These are phyloP conservation scores for Annulohypoxylon truncatum DNA, from an alignment of 2,329 filamentous ascomycete species.

Conservation along the genomic window DNA sequence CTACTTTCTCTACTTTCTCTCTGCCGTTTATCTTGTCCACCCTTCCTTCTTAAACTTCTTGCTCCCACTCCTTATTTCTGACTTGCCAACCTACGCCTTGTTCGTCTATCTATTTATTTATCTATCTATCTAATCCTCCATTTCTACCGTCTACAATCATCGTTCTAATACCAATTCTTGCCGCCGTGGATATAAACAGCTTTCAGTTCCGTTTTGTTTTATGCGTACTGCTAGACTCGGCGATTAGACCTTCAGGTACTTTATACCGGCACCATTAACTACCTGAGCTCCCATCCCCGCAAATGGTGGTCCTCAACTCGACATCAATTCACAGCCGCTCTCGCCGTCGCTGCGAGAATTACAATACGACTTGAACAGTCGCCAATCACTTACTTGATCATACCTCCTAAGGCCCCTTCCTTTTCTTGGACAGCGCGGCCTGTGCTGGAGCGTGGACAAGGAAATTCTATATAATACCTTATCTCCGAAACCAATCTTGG, in stretches of 20 bases:
- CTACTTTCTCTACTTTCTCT: background rate
- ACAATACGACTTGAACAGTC: conserved; percentile 27
- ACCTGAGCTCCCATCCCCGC: conserved; percentile 22
- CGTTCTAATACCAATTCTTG: conserved; percentile 9
- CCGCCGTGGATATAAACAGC: conserved; percentile 17
- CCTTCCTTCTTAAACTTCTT: conserved; percentile 3
- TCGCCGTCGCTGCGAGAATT: conserved; percentile 25
- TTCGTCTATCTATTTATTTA: background rate
- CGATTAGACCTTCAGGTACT: conserved; percentile 16
- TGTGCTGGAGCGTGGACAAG: conserved; percentile 22
- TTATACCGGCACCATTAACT: conserved; percentile 5
- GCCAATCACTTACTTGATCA: conserved; percentile 23
- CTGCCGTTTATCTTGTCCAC: conserved; percentile 11
- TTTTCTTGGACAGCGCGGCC: conserved; percentile 26
- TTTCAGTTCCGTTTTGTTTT: conserved; percentile 7
- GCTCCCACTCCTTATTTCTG: conserved; percentile 21
- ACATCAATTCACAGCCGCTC: conserved; percentile 27
- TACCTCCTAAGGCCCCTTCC: conserved; percentile 34
- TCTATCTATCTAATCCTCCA: background rate
- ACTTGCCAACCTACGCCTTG: background rate
- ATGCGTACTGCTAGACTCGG: conserved; percentile 24
- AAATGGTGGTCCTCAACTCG: conserved; percentile 38
- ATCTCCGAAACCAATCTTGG: conserved; percentile 42
- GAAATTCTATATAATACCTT: conserved; percentile 30
- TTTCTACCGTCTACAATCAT: conserved; percentile 16